These are phyloP conservation scores for Entomortierella chlamydospora DNA, from an alignment of 192 early-diverging fungal species.

Conservation along the genomic window DNA sequence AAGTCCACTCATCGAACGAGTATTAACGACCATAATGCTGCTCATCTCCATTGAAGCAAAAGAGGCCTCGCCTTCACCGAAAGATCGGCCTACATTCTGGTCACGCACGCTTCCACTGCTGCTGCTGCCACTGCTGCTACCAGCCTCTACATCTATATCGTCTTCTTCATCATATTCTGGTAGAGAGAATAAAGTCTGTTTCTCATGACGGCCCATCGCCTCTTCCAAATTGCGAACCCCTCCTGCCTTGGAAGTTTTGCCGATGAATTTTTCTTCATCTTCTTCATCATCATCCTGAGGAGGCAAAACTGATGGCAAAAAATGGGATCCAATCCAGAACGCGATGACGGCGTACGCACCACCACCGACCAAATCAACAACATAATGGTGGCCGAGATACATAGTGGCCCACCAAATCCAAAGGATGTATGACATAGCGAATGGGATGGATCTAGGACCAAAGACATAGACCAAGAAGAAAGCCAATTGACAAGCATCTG, in stretches of 20 bases:
- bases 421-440: conserved; percentile 64
- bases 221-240: conserved; percentile 9
- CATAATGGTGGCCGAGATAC: conserved; percentile 81
- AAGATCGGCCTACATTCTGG: not conserved
- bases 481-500: conserved; percentile 67
- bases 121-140: conserved; percentile 6
- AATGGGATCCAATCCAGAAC: conserved; percentile 59
- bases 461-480: conserved; percentile 67
- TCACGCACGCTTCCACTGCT: not conserved
- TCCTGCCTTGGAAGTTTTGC: not conserved
- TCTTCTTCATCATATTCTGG: conserved; percentile 2
- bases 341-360: conserved; percentile 68
- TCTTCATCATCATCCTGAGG: not conserved
- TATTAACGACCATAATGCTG: conserved; percentile 11
- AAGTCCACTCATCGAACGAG: not conserved
- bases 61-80: not conserved
- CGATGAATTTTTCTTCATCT: not conserved
- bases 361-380: conserved; percentile 76
- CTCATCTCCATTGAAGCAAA: conserved; percentile 18
- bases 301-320: conserved; percentile 52
- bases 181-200: conserved; percentile 27
- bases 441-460: conserved; percentile 55
- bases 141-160: not conserved
- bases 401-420: conserved; percentile 87
- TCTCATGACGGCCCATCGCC: conserved; percentile 24